A percentile compares a stretch with the other conserved stretches of the same genome.
Evolutionary conservation across 164 flowering plant genomes (phyloP).

Genomic region (Magnolia changhungtana): DNA sequence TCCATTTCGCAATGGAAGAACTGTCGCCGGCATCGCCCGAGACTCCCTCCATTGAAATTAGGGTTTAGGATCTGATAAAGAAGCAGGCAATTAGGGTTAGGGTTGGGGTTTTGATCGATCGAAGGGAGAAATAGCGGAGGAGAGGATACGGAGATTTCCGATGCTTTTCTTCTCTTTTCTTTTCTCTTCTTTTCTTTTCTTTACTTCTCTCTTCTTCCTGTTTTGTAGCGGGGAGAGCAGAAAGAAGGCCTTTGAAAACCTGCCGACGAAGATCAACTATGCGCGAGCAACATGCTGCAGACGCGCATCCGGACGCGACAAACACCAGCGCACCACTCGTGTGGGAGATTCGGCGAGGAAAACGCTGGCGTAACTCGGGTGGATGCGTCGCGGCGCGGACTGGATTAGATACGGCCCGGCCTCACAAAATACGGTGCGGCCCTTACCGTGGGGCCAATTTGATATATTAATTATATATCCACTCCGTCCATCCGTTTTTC

Average conservation of each 20-base stretch:
- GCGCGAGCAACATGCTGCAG: too few species aligned
- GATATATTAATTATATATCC: too few species aligned
- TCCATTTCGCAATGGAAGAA: conserved; percentile 61
- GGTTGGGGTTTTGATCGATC: not conserved
- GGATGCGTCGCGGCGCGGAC: too few species aligned
- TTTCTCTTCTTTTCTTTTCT: not conserved
- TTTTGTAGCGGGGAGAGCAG: not conserved
- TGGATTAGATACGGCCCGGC: too few species aligned
- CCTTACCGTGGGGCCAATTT: too few species aligned
- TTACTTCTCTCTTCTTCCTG: not conserved
- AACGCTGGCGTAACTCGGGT: too few species aligned
- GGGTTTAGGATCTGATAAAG: not conserved
- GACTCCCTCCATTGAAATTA: not conserved
- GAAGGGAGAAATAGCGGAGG: not conserved
- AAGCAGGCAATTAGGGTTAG: not conserved
- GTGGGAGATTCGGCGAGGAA: too few species aligned
- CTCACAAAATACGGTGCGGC: too few species aligned
- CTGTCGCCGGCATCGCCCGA: not conserved
- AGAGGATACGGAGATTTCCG: not conserved
- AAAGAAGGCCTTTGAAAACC: not conserved
- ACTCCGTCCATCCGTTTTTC: too few species aligned
- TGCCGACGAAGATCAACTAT: not conserved
- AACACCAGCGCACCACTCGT: too few species aligned
- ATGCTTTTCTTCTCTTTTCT: not conserved
- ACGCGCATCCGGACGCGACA: too few species aligned